Evolutionary conservation across 768 basidiomycete genomes (phyloP).

Genomic region (Jaapia argillacea): DNA sequence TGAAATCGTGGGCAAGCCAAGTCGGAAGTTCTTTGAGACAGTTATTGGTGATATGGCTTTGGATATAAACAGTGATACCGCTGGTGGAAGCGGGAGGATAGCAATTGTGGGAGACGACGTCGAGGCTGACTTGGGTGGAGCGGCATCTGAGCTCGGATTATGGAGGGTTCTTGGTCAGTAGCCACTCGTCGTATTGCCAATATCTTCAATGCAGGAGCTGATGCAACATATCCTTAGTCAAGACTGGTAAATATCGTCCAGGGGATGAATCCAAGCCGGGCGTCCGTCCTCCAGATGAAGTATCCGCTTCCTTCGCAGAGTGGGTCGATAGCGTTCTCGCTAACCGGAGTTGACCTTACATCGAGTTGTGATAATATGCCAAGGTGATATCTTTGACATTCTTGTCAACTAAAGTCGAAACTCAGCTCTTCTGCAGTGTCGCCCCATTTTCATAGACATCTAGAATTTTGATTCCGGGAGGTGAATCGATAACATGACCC

Average conservation of each 20-base stretch:
- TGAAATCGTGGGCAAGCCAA: slow-evolving; percentile 56
- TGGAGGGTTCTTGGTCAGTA: slow-evolving; percentile 52
- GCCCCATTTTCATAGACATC: too few relatives aligned
- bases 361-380: too few relatives aligned
- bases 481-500: too few relatives aligned
- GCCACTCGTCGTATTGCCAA: background rate
- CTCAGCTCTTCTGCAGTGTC: too few relatives aligned
- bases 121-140: slow-evolving; percentile 52
- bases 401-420: too few relatives aligned
- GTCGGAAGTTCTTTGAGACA: slow-evolving; percentile 44
- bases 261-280: slow-evolving; percentile 41
- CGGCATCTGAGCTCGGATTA: slow-evolving; percentile 48
- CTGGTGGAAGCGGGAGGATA: slow-evolving; percentile 16
- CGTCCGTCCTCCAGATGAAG: slow-evolving; percentile 36
- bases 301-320: slow-evolving; percentile 40
- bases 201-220: background rate
- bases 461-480: too few relatives aligned
- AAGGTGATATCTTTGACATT: too few relatives aligned
- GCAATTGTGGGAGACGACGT: slow-evolving; percentile 63
- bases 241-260: slow-evolving; percentile 58
- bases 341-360: too few relatives aligned
- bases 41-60: slow-evolving; percentile 35
- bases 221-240: slow-evolving; percentile 27
- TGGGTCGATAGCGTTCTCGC: slow-evolving; percentile 41
- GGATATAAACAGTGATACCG: background rate